Base-by-base conservation (phyloP, 2,329 filamentous ascomycete species). In the Cladosporium sphaerospermum region DNA sequence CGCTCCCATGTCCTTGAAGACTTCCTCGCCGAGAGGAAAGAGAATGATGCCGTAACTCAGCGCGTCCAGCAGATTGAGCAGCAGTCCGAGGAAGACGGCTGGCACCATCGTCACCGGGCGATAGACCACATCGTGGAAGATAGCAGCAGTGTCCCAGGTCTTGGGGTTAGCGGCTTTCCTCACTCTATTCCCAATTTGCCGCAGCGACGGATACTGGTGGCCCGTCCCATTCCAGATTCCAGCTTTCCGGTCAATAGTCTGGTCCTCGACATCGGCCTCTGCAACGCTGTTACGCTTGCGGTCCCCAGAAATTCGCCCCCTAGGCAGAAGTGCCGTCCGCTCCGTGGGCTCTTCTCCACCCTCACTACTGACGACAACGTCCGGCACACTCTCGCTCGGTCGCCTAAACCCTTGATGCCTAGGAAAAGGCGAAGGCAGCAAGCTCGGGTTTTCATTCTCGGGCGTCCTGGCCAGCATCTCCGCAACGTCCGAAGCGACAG, bases 1-100 rank as follows among this genome's bases (percentile, higher is more conserved):
- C 0, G 92, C 85, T 1, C 92, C 93, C 6, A 97, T 81, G 57
- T 86, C 80, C 28, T 86, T 82, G 68, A 99, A 99, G 16, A 96
- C 80, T 7, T 88, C 83, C 57, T 88, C 86, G 6, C 92, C 91
- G 0, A 99, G 78, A 0, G 93, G 93, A 60, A 99, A 99, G 10
- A 99, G 73, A 36, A 68, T 68, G 87, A 95, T 93, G 79, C 88
- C 93, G 65, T 99, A 99, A 2, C 92, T 97, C 39, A 99, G 73
- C 5, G 91, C 93, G 74, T 99, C 93, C 16, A 99, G 76, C 43
- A 99, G 86, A 61, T 99, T 99, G 14, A 99, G 80, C 1, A 99
- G 76, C 23, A 96, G 73, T 0, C 93, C 93, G 0, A 99, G 81
- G 59, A 95, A 80, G 1, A 97, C 92, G 3, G 92, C 87, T 2